Percentiles rank a stretch among this genome's conserved stretches.
These are phyloP conservation scores for Oidiodendron maius DNA, from an alignment of 495 filamentous ascomycete species.

Conservation along the genomic window DNA sequence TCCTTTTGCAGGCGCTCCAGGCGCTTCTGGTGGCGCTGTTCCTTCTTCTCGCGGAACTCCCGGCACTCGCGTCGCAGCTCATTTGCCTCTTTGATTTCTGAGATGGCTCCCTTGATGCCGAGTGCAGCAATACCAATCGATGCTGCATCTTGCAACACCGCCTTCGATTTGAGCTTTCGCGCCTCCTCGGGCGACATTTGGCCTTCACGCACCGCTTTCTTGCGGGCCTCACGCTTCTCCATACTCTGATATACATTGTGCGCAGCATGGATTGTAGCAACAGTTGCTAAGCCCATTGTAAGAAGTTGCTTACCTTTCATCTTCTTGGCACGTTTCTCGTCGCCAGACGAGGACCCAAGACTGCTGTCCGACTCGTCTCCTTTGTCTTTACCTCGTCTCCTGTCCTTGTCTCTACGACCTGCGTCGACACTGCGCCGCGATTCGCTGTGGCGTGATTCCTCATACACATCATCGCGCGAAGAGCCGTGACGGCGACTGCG, in stretches of 20 bases:
- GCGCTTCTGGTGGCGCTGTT: conserved; percentile 33
- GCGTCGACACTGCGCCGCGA: conserved; percentile 23
- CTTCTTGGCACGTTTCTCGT: conserved; percentile 68
- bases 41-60: conserved; percentile 45
- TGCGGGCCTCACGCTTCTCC: conserved; percentile 65
- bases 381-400: conserved; percentile 19
- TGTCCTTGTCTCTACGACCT: conserved; percentile 16
- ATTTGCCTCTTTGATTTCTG: conserved; percentile 44
- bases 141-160: conserved; percentile 66
- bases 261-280: conserved; percentile 85
- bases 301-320: conserved; percentile 79
- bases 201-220: conserved; percentile 66
- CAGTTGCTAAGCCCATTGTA: conserved; percentile 75
- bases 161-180: conserved; percentile 67
- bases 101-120: conserved; percentile 77
- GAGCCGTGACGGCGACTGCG: conserved; percentile 13
- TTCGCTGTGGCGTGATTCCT: conserved; percentile 18
- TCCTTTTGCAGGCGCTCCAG: conserved; percentile 16
- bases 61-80: conserved; percentile 50
- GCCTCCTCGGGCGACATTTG: conserved; percentile 70
- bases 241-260: conserved; percentile 72
- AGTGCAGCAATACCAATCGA: conserved; percentile 79
- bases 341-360: conserved; percentile 70
- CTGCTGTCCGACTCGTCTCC: conserved; percentile 51
- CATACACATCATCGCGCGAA: conserved; percentile 16